Evolutionary conservation across 2,329 filamentous ascomycete species (phyloP).

Genomic region (Periconia digitata): DNA sequence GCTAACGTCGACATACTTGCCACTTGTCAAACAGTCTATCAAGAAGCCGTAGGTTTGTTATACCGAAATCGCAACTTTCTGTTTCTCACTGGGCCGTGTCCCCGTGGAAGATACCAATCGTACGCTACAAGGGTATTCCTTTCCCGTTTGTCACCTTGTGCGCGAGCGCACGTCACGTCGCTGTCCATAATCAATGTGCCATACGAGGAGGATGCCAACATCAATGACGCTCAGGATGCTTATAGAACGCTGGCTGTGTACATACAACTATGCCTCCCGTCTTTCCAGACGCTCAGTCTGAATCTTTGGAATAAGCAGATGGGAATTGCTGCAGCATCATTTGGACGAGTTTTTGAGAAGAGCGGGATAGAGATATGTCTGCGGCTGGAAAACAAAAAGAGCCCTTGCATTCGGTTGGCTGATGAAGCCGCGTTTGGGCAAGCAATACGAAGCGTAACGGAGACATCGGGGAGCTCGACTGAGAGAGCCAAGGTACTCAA

Average conservation of each 20-base stretch:
- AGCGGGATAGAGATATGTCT: slow-evolving; percentile 10
- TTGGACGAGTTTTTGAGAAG: slow-evolving; percentile 11
- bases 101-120: slow-evolving; percentile 36
- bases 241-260: slow-evolving; percentile 22
- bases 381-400: background rate
- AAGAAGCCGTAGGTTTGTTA: slow-evolving; percentile 24
- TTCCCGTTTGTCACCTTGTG: slow-evolving; percentile 13
- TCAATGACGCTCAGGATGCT: slow-evolving; percentile 8
- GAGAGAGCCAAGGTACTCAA: background rate
- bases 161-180: slow-evolving; percentile 19
- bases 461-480: background rate
- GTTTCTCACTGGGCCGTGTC: slow-evolving; percentile 31
- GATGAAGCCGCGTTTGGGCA: background rate
- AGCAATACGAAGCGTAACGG: background rate
- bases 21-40: slow-evolving; percentile 22
- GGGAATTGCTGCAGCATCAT: slow-evolving; percentile 3
- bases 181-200: slow-evolving; percentile 27
- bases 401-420: background rate
- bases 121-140: slow-evolving; percentile 32
- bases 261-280: slow-evolving; percentile 14
- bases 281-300: slow-evolving; percentile 19
- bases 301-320: slow-evolving; percentile 18
- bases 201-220: slow-evolving; percentile 33
- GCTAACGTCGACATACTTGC: slow-evolving; percentile 15
- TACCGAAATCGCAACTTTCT: slow-evolving; percentile 31